Conservation (phyloP, 1,139 yeast genomes). For the Yamadazyma membranifaciens region DNA sequence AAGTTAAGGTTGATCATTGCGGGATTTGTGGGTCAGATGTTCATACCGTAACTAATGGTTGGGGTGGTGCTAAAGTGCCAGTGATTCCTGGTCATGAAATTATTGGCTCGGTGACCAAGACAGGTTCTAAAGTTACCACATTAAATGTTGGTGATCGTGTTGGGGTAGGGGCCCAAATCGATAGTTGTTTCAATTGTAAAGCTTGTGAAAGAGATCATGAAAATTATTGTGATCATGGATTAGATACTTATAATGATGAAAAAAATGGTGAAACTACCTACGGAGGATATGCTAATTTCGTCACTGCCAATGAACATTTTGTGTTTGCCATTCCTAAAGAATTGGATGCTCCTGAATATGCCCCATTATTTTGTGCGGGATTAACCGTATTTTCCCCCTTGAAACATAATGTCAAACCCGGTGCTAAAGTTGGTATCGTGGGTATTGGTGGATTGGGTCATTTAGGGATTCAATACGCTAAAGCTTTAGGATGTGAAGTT, state of each 20-base stretch:
- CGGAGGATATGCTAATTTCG: constrained; percentile 59
- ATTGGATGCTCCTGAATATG: constrained; percentile 45
- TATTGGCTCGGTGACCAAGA: constrained; percentile 47
- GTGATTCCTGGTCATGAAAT: constrained; percentile 47
- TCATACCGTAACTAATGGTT: constrained; percentile 47
- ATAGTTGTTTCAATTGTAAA: constrained; percentile 45
- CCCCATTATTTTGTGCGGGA: constrained; percentile 69
- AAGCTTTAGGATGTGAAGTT: constrained; percentile 39
- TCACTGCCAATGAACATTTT: constrained; percentile 50
- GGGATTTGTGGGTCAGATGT: constrained; percentile 64
- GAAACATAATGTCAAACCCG: constrained; percentile 28
- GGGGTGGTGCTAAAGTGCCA: constrained; percentile 24
- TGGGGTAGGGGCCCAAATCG: constrained; percentile 56
- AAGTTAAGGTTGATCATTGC: constrained; percentile 47
- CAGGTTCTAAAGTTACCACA: constrained; percentile 45
- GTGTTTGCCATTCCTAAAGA: constrained; percentile 54
- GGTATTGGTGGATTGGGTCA: constrained; percentile 46
- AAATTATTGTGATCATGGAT: constrained; percentile 43
- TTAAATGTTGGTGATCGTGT: constrained; percentile 56
- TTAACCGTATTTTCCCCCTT: constrained; percentile 61
- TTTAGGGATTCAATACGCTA: constrained; percentile 37
- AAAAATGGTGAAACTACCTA: constrained; percentile 40
- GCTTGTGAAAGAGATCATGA: constrained; percentile 46
- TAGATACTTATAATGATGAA: constrained; percentile 40
- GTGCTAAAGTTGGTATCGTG: constrained; percentile 38